Evolutionary conservation across 73 alveolate species (phyloP).

Genomic region (Paramecium caudatum): DNA sequence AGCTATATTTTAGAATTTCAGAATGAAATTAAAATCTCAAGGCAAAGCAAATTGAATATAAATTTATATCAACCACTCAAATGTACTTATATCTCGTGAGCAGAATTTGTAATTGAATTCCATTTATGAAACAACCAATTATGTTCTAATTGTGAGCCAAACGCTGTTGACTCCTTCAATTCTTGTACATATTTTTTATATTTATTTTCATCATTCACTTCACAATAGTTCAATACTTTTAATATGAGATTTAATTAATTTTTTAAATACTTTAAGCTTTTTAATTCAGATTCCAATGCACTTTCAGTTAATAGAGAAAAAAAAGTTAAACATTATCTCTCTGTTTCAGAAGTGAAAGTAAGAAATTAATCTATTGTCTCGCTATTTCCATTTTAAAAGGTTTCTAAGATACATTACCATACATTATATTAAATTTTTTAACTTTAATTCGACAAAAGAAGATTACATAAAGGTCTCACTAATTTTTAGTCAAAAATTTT

Average conservation of each 20-base stretch:
- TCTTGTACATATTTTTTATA: background rate
- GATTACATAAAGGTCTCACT: constrained; percentile 16
- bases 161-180: background rate
- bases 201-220: background rate
- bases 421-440: background rate
- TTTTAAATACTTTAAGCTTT: background rate
- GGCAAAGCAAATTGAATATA: too few relatives aligned
- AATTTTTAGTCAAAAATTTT: constrained; percentile 20
- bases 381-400: background rate
- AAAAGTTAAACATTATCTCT: background rate
- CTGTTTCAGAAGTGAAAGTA: background rate
- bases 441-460: background rate
- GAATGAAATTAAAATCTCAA: constrained; percentile 48
- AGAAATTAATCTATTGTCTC: background rate
- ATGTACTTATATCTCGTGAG: constrained; percentile 7
- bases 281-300: background rate
- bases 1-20: background rate
- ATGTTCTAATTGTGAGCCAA: background rate
- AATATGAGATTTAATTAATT: background rate
- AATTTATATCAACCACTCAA: constrained; percentile 16
- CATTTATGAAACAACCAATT: background rate
- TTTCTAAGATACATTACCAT: background rate
- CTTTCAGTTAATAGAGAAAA: background rate
- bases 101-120: background rate
- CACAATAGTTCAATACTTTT: background rate